Conservation (phyloP, 371 early-diverging fungal species). For the Syncephalastrum racemosum region DNA sequence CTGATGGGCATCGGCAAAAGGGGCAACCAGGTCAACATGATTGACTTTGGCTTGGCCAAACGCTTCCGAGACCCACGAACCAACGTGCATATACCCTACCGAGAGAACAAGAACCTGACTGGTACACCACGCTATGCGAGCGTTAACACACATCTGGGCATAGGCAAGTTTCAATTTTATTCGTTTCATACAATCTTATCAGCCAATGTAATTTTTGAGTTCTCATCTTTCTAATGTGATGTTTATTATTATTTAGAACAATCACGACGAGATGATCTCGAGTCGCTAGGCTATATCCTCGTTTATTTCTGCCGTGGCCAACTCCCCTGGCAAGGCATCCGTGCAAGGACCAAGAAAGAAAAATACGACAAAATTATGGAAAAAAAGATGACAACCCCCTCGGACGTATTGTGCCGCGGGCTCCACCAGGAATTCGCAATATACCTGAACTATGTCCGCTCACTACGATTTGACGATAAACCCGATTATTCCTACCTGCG, state of each 20-base stretch:
- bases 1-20: conserved; percentile 96
- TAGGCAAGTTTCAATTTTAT: conserved; percentile 54
- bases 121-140: conserved; percentile 99
- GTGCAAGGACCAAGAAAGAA: conserved; percentile 97
- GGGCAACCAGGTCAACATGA: conserved; percentile 96
- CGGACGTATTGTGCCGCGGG: conserved; percentile 95
- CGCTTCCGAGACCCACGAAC: conserved; percentile 94
- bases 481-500: conserved; percentile 99
- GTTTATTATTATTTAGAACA: conserved; percentile 69
- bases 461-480: conserved; percentile 97
- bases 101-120: conserved; percentile 98
- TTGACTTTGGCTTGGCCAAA: conserved; percentile 99
- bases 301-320: conserved; percentile 99
- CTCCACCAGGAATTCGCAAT: conserved; percentile 95
- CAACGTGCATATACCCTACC: conserved; percentile 95
- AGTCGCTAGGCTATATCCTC: conserved; percentile 98
- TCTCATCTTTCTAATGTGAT: too few relatives aligned
- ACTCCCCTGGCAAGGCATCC: conserved; percentile 99
- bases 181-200: too few relatives aligned
- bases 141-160: conserved; percentile 97
- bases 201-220: too few relatives aligned
- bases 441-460: conserved; percentile 96
- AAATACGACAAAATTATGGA: conserved; percentile 99
- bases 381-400: conserved; percentile 97
- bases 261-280: conserved; percentile 99